Evolutionary conservation across 768 basidiomycete genomes (phyloP), one percentile per base, ranked within the genome.

Genomic region (Coprinopsis marcescibilis): DNA sequence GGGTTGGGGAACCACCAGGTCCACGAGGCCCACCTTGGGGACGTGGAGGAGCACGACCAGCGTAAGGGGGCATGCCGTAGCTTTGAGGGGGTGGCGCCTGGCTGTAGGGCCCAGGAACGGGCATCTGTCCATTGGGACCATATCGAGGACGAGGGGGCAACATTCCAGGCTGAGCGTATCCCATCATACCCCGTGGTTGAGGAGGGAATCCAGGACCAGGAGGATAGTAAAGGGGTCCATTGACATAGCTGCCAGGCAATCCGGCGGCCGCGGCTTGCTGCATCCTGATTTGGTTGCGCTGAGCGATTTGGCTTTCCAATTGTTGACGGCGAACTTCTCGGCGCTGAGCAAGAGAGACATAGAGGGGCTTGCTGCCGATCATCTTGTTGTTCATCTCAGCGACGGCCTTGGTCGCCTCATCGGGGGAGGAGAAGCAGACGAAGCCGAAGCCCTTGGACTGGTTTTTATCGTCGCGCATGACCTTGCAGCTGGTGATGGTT

Each of bases 361-460:
- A 99, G 59, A 99, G 81, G 44, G 96, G 96, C 73, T 99, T 99
- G 55, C 85, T 81, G 52, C 95, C 95, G 60, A 98, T 90, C 85
- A 98, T 98, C 75, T 95, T 95, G 81, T 96, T 97, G 80, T 99
- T 99, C 93, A 99, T 96, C 75, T 99, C 96, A 46, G 92, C 89
- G 50, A 98, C 93, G 51, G 96, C 96, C 75, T 98, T 98, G 61
- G 92, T 97, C 19, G 96, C 94, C 71, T 99, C 96, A 55, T 99
- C 96, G 39, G 96, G 93, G 44, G 92, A 86, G 27, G 92, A 91
- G 77, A 92, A 99, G 70, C 96, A 99, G 57, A 99, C 96, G 64
- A 99, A 99, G 54, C 96, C 96, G 61, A 99, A 99, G 56, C 95
- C 93, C 65, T 93, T 93, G 8, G 93, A 96, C 43, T 76, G 81